phyloP scores from a whole-genome alignment of 129 eudicot species.

The Saussurea involucrata region DNA sequence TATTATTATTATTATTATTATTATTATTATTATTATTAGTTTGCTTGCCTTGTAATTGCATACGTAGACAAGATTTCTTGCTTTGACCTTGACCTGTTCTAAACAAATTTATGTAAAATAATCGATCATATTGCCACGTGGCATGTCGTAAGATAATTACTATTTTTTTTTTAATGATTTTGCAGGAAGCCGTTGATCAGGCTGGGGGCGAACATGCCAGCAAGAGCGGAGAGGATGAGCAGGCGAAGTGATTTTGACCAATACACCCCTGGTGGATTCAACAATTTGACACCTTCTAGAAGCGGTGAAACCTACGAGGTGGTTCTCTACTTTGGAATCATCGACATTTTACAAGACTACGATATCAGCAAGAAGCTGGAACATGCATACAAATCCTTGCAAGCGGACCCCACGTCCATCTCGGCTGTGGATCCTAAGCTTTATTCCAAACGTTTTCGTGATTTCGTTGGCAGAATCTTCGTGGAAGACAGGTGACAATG shows the following conservation, averaged over 20 bases:
- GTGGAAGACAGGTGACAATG: constrained; percentile 63
- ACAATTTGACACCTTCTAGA: constrained; percentile 49
- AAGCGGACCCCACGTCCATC: constrained; percentile 86
- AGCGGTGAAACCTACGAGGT: constrained; percentile 75
- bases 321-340: constrained; percentile 92
- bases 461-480: constrained; percentile 78
- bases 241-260: constrained; percentile 86
- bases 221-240: constrained; percentile 79
- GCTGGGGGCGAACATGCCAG: constrained; percentile 97
- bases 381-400: constrained; percentile 92
- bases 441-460: constrained; percentile 85
- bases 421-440: constrained; percentile 97
- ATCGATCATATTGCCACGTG: constrained; percentile 1
- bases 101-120: not conserved
- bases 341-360: constrained; percentile 90
- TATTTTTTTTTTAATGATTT: not conserved
- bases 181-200: constrained; percentile 85
- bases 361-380: constrained; percentile 97
- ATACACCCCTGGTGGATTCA: constrained; percentile 58
- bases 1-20: too few relatives aligned
- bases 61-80: constrained; percentile 23
- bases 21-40: too few relatives aligned
- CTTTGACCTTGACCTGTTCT: constrained; percentile 20
- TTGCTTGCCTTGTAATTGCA: constrained; percentile 26
- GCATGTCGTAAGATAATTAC: constrained; percentile 14